Evolutionary conservation across 2,329 filamentous ascomycete genomes (phyloP), one percentile per base, ranked within the genome.

Genomic region (Alternaria dauci): DNA sequence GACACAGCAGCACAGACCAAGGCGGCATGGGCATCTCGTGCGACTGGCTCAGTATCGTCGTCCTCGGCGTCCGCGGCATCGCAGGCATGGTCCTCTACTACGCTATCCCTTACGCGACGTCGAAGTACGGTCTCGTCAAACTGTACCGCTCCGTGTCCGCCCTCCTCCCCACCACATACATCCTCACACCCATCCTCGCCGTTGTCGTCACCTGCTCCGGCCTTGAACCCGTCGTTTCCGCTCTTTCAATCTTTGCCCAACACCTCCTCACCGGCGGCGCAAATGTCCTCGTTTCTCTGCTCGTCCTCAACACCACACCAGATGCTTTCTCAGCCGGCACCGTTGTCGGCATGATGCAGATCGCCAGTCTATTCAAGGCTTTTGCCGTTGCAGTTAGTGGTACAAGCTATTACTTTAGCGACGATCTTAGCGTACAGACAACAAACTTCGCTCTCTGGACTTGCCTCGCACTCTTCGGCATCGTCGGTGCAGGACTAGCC

Each of bases 281-380:
- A 8, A 74, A 79, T 11, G 80, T 81, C 11, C 72, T 83, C 11
- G 80, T 83, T 8, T 71, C 79, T 1, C 74, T 83, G 8, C 79
- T 84, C n/a, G 78, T 83, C 3, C 77, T 83, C 56, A 82, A 82
- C 64, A 81, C 81, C 2, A 80, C 81, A 5, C 81, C 82, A 0
- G 81, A 83, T 58, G 80, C 81, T 5, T 80, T 78, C 52, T 81
- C 80, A 1, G 79, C 81, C 6, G 82, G 81, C 39, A 82, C 81
- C 18, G 78, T 83, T 6, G 78, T 83, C 46, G 82, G 82, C n/a
- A 76, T 83, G 68, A 78, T 83, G 70, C 81, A 82, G 58, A 73
- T 82, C 5, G 79, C 81, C 20, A 80, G 76, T 55, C 72, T 83
- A 6, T 82, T 83, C 72, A 81, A 80, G 56, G 81, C 80, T 12